phyloP scores from a whole-genome alignment of 345 rosid species.

The Schrenkiella parvula region DNA sequence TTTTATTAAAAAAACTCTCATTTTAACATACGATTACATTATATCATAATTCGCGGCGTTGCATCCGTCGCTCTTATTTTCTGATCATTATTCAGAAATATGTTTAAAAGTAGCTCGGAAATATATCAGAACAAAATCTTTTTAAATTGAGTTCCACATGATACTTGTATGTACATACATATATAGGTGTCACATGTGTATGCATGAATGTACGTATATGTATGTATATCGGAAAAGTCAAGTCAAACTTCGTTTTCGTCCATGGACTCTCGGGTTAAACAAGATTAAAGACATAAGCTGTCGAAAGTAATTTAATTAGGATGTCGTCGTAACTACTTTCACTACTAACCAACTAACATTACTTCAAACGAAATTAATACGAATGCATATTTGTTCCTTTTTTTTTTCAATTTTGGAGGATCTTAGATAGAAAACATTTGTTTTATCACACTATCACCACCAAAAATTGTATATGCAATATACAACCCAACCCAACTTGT shows the following conservation, averaged over 20 bases:
- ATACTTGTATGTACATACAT: not conserved
- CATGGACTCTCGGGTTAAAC: slow-evolving; percentile 13
- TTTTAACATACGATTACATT: too few species aligned
- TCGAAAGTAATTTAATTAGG: slow-evolving; percentile 5
- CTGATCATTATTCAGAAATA: too few species aligned
- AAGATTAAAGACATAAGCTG: slow-evolving; percentile 24
- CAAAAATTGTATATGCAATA: not conserved
- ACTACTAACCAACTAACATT: slow-evolving; percentile 23
- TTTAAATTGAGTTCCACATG: too few species aligned
- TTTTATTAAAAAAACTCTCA: too few species aligned
- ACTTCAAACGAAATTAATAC: not conserved
- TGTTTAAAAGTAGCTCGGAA: too few species aligned
- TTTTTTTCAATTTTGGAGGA: not conserved
- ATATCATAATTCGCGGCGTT: too few species aligned
- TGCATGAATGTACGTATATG: not conserved
- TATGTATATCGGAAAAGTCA: not conserved
- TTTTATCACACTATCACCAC: not conserved
- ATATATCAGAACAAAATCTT: too few species aligned
- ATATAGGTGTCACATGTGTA: not conserved
- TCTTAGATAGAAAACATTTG: slow-evolving; percentile 14
- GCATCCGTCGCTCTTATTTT: too few species aligned
- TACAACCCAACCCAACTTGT: too few species aligned
- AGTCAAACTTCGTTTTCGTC: slow-evolving; percentile 17
- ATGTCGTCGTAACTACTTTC: slow-evolving; percentile 18
- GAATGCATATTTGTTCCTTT: not conserved